Evolutionary conservation across 2,329 filamentous ascomycete genomes (phyloP).

Genomic region (Colletotrichum euphorbiae): DNA sequence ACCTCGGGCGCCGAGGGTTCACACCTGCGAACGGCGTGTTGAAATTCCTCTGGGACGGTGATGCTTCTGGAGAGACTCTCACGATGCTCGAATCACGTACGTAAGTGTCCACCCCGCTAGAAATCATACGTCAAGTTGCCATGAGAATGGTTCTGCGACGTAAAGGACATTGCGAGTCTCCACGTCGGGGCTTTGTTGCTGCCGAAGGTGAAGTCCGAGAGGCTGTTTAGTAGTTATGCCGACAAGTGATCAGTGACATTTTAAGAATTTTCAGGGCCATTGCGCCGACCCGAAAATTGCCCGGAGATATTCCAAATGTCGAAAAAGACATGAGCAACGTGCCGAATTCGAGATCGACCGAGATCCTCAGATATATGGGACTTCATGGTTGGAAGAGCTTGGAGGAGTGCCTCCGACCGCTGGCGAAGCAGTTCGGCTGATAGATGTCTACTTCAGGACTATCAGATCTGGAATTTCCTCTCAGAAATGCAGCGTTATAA

Average conservation of each 20-base stretch:
- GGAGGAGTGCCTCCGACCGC: background rate
- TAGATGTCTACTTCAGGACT: too few relatives aligned
- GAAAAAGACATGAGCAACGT: background rate
- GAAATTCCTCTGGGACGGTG: background rate
- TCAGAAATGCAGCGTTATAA: too few relatives aligned
- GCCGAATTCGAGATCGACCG: background rate
- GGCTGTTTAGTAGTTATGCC: too few relatives aligned
- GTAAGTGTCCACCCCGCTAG: background rate
- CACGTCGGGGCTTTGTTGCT: constrained; percentile 2
- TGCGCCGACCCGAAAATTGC: background rate
- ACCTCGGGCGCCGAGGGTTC: background rate
- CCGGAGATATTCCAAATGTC: background rate
- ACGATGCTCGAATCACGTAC: background rate
- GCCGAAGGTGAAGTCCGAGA: background rate
- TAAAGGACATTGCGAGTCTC: background rate
- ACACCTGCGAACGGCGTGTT: background rate
- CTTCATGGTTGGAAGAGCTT: constrained; percentile 5
- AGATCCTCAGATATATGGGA: background rate
- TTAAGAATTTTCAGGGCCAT: background rate
- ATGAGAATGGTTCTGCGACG: constrained; percentile 3
- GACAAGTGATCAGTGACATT: too few relatives aligned
- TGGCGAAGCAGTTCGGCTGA: background rate
- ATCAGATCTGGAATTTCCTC: too few relatives aligned
- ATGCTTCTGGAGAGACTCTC: background rate
- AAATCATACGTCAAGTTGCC: background rate